phyloP scores from a whole-genome alignment of 1,284 basidiomycete species.

The Afroboletus lepidellus region DNA sequence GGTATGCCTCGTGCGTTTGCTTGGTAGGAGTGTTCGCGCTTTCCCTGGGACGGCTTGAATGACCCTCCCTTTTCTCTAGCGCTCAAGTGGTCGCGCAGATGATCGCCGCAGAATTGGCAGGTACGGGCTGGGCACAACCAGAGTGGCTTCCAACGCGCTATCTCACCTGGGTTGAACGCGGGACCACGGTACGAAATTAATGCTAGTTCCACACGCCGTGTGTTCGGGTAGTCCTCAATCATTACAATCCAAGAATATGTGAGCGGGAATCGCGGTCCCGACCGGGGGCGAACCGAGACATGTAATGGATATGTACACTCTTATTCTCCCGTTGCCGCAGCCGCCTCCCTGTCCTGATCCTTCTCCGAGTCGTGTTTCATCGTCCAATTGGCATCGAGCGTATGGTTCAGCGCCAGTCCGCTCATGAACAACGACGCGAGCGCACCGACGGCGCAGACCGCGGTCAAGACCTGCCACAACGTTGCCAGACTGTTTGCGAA shows the following conservation, averaged over 20 bases:
- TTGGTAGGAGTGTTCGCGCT: conserved; percentile 35
- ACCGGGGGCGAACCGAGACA: not conserved
- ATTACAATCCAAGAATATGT: too few relatives aligned
- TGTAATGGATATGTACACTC: not conserved
- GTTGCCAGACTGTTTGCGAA: conserved; percentile 12
- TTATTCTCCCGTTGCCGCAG: not conserved
- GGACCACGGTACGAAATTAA: not conserved
- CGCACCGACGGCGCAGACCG: conserved; percentile 3
- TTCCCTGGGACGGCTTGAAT: not conserved
- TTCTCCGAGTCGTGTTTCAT: not conserved
- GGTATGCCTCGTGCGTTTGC: conserved; percentile 78
- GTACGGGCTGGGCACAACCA: conserved; percentile 48
- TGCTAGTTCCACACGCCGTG: not conserved
- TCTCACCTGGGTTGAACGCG: conserved; percentile 41
- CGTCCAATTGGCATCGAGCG: conserved; percentile 12
- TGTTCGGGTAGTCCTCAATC: not conserved
- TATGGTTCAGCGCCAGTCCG: conserved; percentile 2
- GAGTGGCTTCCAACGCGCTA: conserved; percentile 66
- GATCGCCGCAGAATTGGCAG: conserved; percentile 52
- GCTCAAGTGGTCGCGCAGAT: conserved; percentile 67
- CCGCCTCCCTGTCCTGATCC: not conserved
- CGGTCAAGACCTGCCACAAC: conserved; percentile 13
- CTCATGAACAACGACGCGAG: conserved; percentile 19
- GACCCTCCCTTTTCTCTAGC: conserved; percentile 36
- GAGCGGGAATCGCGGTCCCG: too few relatives aligned